Evolutionary conservation across 2,329 filamentous ascomycete species (phyloP).

Genomic region (Trichoderma afroharzianum): DNA sequence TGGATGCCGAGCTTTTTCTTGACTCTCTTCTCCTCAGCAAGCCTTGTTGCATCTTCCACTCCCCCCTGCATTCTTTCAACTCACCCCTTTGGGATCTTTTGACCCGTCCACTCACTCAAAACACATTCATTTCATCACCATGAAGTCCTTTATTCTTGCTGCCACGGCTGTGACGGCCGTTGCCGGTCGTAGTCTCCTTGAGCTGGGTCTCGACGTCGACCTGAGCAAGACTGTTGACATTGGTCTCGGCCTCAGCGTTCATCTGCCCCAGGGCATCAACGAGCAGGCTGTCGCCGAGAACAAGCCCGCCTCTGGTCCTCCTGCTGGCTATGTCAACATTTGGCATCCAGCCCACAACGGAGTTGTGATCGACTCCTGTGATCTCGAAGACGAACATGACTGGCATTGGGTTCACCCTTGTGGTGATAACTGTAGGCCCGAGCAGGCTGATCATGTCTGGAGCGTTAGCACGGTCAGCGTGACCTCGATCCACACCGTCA

Average conservation of each 20-base stretch:
- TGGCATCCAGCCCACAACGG: constrained; percentile 41
- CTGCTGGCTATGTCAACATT: constrained; percentile 27
- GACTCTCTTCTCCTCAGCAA: constrained; percentile 16
- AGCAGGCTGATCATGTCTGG: constrained; percentile 33
- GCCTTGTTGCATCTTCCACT: neutral
- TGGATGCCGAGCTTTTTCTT: neutral
- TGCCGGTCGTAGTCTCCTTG: constrained; percentile 17
- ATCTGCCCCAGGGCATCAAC: constrained; percentile 11
- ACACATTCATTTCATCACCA: constrained; percentile 18
- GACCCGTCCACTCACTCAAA: constrained; percentile 24
- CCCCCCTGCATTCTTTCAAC: constrained; percentile 2
- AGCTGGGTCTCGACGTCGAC: neutral
- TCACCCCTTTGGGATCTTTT: constrained; percentile 20
- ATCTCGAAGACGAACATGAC: constrained; percentile 29
- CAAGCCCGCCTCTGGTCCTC: constrained; percentile 26
- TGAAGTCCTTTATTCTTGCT: constrained; percentile 26
- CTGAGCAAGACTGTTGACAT: constrained; percentile 16
- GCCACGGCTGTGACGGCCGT: constrained; percentile 19
- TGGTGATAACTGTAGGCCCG: constrained; percentile 22
- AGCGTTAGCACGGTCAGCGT: constrained; percentile 41
- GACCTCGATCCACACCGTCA: constrained; percentile 38
- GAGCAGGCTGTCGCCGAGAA: constrained; percentile 19
- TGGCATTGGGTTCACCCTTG: constrained; percentile 39
- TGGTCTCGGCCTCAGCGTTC: constrained; percentile 21
- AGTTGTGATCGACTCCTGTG: too few species aligned